Percentiles rank a stretch among this genome's conserved stretches.
Conservation (phyloP, 2,329 filamentous ascomycete genomes). For the Byssochlamys sp. region DNA sequence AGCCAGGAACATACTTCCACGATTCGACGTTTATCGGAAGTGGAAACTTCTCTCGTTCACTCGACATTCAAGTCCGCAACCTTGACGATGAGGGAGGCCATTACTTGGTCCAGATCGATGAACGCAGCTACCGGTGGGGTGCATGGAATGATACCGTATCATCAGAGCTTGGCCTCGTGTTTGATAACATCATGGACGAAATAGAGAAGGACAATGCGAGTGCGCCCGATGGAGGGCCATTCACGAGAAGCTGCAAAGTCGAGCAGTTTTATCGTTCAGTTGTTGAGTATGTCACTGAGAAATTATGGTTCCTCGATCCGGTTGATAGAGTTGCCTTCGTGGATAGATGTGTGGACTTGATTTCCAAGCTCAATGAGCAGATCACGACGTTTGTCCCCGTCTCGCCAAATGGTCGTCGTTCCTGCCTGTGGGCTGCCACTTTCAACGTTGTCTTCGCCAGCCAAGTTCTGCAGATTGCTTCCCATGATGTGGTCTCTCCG, state of each 20-base stretch:
- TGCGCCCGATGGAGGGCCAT: background rate
- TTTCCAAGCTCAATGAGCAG: constrained; percentile 32
- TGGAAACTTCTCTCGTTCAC: constrained; percentile 41
- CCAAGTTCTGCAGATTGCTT: constrained; percentile 29
- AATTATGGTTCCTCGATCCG: constrained; percentile 45
- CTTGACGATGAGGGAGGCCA: constrained; percentile 35
- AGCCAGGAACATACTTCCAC: constrained; percentile 46
- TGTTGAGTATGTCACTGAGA: constrained; percentile 40
- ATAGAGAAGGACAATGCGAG: constrained; percentile 8
- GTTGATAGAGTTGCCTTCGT: constrained; percentile 44
- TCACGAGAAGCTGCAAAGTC: constrained; percentile 7
- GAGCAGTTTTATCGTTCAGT: constrained; percentile 31
- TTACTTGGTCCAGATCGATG: constrained; percentile 28
- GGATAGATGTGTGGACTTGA: constrained; percentile 22
- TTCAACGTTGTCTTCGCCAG: constrained; percentile 30
- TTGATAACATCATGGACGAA: constrained; percentile 22
- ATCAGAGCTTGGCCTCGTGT: constrained; percentile 33
- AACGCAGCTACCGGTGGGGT: constrained; percentile 37
- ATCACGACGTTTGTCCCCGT: constrained; percentile 12
- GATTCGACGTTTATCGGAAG: constrained; percentile 49
- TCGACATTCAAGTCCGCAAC: constrained; percentile 33
- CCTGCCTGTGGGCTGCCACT: constrained; percentile 15
- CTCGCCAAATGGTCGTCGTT: constrained; percentile 9
- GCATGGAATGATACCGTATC: constrained; percentile 49
- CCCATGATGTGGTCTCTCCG: constrained; percentile 20